Base-by-base conservation (phyloP, 2,329 filamentous ascomycete species). In the Aspergillus aculeatinus region DNA sequence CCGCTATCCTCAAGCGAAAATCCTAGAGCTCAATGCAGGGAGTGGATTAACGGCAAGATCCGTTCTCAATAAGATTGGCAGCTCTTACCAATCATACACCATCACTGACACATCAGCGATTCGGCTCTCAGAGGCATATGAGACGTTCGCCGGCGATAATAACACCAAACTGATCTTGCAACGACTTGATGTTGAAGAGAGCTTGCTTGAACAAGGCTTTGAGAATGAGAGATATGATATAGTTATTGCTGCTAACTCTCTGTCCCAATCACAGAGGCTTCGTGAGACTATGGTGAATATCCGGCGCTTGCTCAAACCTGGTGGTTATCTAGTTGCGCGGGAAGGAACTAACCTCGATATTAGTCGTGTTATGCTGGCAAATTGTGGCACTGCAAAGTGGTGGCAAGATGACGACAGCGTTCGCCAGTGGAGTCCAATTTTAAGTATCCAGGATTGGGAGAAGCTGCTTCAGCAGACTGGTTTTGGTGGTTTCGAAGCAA, bases 271-370 rank as follows among this genome's bases (percentile, higher is more conserved):
- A 1, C 48, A 50, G 14, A 52, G 31, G 16, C 47, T 74, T 10
- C 21, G 62, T 14, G 63, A 61, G 19, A 69, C 68, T 1, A 25
- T 74, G 44, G 33, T 10, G 1, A 65, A 69, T 54, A 61, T 72
- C 1, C 61, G 66, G 1, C 57, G 35, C 1, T 56, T 74, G 27
- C 61, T 74, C 3, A 64, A 63, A 44, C 77, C 81, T 0, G 80
- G 78, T 0, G 81, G 81, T 1, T 55, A 61, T 31, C 14, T 61
- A 6, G 51, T 55, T 21, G 44, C 23, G n/a, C 53, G 42, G 10
- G 44, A 27, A 14, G 19, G n/a, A 16, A 55, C 53, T 11, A 55
- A 48, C 3, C 47, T 47, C 6, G 9, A 35, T 23, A 39, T 48
- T 6, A 55, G n/a, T 11, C 53, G 42, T n/a, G 11, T 55, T 9